These are phyloP conservation scores for Candida pseudoviswanathii DNA, from an alignment of 1,139 yeast genomes.

Conservation along the genomic window DNA sequence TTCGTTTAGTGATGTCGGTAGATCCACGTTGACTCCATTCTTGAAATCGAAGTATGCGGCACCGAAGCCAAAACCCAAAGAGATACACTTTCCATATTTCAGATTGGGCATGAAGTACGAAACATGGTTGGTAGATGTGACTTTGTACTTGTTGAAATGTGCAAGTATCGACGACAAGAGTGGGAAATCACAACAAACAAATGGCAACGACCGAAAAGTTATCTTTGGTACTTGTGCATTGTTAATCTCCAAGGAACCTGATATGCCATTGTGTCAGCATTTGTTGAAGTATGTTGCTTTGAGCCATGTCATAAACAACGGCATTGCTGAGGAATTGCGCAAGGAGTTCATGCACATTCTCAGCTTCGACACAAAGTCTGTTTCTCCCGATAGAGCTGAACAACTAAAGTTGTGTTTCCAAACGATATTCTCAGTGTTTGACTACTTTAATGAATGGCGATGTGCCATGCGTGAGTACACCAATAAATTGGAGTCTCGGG, in stretches of 20 bases:
- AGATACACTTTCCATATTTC: constrained; percentile 36
- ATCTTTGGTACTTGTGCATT: constrained; percentile 69
- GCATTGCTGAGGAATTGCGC: constrained; percentile 47
- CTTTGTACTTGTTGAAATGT: constrained; percentile 63
- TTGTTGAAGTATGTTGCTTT: constrained; percentile 80
- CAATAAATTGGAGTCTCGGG: constrained; percentile 19
- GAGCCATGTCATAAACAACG: constrained; percentile 57
- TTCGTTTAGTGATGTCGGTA: constrained; percentile 65
- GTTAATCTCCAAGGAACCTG: constrained; percentile 66
- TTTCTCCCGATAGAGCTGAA: constrained; percentile 56
- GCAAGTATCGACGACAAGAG: constrained; percentile 21
- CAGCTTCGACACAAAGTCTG: constrained; percentile 34
- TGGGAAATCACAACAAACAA: constrained; percentile 3
- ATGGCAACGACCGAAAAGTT: constrained; percentile 22
- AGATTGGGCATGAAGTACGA: constrained; percentile 39
- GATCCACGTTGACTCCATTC: constrained; percentile 76
- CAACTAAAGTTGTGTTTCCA: constrained; percentile 67
- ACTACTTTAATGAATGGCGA: constrained; percentile 81
- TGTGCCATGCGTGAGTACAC: constrained; percentile 38
- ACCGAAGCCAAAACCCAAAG: constrained; percentile 43
- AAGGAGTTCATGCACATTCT: constrained; percentile 64
- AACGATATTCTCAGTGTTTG: constrained; percentile 75
- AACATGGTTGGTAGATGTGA: constrained; percentile 70
- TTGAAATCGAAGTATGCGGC: constrained; percentile 68
- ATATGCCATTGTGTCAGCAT: constrained; percentile 66